phyloP scores from a whole-genome alignment of 805 yeast genomes.

The Maudiozyma barnettii region DNA sequence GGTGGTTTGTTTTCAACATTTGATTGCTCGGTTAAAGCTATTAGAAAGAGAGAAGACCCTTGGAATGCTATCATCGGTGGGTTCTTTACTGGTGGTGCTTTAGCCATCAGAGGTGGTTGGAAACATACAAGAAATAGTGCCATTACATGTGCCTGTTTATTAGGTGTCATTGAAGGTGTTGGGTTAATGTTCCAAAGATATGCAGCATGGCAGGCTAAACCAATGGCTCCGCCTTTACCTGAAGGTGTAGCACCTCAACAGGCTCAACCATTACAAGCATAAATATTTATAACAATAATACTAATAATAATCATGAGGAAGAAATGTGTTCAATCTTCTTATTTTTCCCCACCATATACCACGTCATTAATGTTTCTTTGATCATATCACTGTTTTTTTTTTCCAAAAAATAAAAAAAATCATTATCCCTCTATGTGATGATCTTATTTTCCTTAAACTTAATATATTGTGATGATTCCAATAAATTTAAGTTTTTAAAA shows the following conservation, averaged over 20 bases:
- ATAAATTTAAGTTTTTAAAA: background rate
- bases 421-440: too few species aligned
- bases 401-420: background rate
- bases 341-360: background rate
- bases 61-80: conserved; percentile 98
- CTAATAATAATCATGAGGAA: background rate
- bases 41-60: conserved; percentile 96
- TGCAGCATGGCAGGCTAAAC: conserved; percentile 75
- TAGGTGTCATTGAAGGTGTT: conserved; percentile 96
- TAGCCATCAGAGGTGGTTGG: conserved; percentile 98
- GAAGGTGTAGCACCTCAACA: conserved; percentile 21
- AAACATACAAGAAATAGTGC: conserved; percentile 93
- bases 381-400: background rate
- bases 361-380: background rate
- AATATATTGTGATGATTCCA: background rate
- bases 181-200: conserved; percentile 92
- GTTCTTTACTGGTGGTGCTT: conserved; percentile 93
- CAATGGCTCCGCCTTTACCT: conserved; percentile 52
- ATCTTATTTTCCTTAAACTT: background rate
- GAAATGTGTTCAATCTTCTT: too few species aligned
- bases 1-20: conserved; percentile 95
- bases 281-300: conserved; percentile 1
- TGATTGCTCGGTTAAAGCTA: conserved; percentile 91
- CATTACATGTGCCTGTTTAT: conserved; percentile 91
- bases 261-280: conserved; percentile 31